phyloP scores from a whole-genome alignment of 2,329 filamentous ascomycete species.

The Microsporum ferrugineum region DNA sequence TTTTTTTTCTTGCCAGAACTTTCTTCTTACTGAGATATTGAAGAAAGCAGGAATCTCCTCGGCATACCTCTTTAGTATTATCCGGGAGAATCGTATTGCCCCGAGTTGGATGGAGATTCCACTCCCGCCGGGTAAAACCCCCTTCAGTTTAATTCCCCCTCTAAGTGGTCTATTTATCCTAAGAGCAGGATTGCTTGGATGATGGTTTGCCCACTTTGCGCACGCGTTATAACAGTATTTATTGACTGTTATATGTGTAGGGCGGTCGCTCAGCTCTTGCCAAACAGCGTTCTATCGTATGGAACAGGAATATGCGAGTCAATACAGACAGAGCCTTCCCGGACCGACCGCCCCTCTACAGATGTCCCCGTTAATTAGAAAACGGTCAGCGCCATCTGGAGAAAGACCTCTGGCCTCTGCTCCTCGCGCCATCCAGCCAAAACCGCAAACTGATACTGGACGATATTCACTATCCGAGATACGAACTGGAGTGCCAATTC shows the following conservation, averaged over 20 bases:
- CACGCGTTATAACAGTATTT: neutral
- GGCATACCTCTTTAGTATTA: slow-evolving; percentile 27
- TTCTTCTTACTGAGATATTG: slow-evolving; percentile 33
- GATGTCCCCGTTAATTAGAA: slow-evolving; percentile 16
- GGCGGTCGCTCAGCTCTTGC: slow-evolving; percentile 31
- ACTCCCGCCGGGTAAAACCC: slow-evolving; percentile 31
- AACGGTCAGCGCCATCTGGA: slow-evolving; percentile 20
- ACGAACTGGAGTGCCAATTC: slow-evolving; percentile 24
- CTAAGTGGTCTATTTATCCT: neutral
- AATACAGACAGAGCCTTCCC: slow-evolving; percentile 16
- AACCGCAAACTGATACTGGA: slow-evolving; percentile 24
- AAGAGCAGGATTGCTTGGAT: neutral
- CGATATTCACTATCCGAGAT: slow-evolving; percentile 25
- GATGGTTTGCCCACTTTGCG: neutral
- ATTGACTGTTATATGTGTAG: slow-evolving; percentile 17
- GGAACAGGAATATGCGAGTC: slow-evolving; percentile 21
- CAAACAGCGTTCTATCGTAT: slow-evolving; percentile 26
- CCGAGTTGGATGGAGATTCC: slow-evolving; percentile 33
- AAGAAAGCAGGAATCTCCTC: slow-evolving; percentile 31
- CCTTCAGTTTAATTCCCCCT: neutral
- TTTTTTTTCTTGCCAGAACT: slow-evolving; percentile 21
- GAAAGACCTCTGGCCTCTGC: slow-evolving; percentile 14
- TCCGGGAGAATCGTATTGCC: slow-evolving; percentile 27
- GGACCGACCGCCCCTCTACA: slow-evolving; percentile 10
- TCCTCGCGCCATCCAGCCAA: slow-evolving; percentile 33